Base-by-base conservation (phyloP, 192 early-diverging fungal genomes). In the Pecoramyces ruminantium region DNA sequence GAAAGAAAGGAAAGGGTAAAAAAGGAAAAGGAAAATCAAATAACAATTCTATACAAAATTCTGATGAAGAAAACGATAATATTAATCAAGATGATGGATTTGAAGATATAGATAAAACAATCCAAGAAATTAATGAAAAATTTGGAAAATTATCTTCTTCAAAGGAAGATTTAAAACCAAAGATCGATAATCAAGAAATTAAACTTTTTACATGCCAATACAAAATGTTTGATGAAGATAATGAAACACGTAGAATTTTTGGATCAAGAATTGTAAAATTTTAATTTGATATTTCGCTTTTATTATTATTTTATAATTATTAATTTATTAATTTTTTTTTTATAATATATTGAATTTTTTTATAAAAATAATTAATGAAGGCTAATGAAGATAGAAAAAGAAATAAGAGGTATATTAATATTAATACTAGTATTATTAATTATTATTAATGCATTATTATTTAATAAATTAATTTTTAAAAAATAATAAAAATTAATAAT, bases 201-300 rank as follows among this genome's bases (percentile, higher is more conserved):
- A 78, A 29, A 79, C 77, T 82, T 85, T 77, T 82, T 82, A 27
- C 29, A 18, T 15, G 30, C 84, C 18, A 93, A 96, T 77, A 82
- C 89, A 29, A 90, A 91, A 38, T 86, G 86, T 80, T 83, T 96
- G 94, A 96, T 84, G 89, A 93, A 28, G 94, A 94, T 80, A 92
- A 92, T 21, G 96, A 98, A 86, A 94, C 97, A 91, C 90, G 91
- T 38, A 88, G 92, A 28, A 87, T 95, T 86, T 98, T 98, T 90
- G 96, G 96, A 21, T 93, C 95, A 11, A 89, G 90, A 25, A 92
- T 95, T n/a, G 90, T 94, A 28, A n/a, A 80, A 85, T 30, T 38
- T 39, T 82, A 30, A 40, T 14, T 28, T 79, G 28, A n/a, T 38
- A 12, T 15, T 28, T 28, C 6, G 6, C 2, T 25, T 42, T 12